phyloP scores from a whole-genome alignment of 164 flowering plant genomes.

The Echeveria elegans region DNA sequence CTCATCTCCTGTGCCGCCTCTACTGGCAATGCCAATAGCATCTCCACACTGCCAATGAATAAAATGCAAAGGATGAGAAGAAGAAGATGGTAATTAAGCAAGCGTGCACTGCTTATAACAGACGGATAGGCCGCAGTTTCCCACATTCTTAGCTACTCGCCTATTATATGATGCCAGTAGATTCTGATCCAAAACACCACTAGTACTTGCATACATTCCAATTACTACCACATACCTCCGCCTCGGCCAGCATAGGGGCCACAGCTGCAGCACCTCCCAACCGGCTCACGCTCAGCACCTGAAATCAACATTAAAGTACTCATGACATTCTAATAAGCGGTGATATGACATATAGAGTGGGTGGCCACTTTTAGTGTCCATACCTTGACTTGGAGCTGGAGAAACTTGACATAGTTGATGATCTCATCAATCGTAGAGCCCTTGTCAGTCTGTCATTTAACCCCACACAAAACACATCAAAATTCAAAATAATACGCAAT shows the following conservation, averaged over 20 bases:
- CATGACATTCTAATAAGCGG: not conserved
- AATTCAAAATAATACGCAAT: not conserved
- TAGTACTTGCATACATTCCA: slow-evolving; percentile 26
- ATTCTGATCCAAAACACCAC: not conserved
- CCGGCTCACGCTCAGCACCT: slow-evolving; percentile 99
- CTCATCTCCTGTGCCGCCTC: slow-evolving; percentile 39
- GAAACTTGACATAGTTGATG: slow-evolving; percentile 96
- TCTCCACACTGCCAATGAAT: slow-evolving; percentile 19
- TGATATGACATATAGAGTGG: no score
- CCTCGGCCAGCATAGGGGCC: slow-evolving; percentile 71
- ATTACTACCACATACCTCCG: slow-evolving; percentile 44
- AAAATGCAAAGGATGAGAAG: not conserved
- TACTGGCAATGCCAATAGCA: slow-evolving; percentile 27
- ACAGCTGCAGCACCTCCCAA: slow-evolving; percentile 92
- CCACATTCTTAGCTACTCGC: not conserved
- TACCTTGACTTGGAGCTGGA: slow-evolving; percentile 99
- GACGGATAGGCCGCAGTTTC: not conserved
- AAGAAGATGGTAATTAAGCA: not conserved
- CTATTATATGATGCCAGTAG: slow-evolving; percentile 8
- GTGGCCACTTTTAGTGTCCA: not conserved
- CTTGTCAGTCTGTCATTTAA: slow-evolving; percentile 88
- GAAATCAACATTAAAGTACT: slow-evolving; percentile 4
- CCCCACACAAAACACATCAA: not conserved
- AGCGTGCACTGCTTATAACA: not conserved
- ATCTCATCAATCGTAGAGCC: slow-evolving; percentile 99